A percentile compares a stretch with the other conserved stretches of the same genome.
phyloP scores from a whole-genome alignment of 83 land plant species.

The Picea abies region DNA sequence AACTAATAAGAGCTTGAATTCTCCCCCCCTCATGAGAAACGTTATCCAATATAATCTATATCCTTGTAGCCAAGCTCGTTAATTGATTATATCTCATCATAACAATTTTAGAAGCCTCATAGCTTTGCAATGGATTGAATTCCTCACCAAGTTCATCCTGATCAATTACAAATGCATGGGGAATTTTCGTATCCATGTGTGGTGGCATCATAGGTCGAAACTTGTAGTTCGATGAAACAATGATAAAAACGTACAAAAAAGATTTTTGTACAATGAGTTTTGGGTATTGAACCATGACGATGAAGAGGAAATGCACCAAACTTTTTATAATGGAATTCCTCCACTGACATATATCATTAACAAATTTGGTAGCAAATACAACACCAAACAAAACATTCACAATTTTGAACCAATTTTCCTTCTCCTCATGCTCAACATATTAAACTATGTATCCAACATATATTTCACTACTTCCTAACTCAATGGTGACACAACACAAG shows the following conservation, averaged over 20 bases:
- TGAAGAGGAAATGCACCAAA: slow-evolving; percentile 62
- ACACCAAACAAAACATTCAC: no score
- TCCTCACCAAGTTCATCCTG: slow-evolving; percentile 89
- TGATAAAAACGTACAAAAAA: slow-evolving; percentile 74
- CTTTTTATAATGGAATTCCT: slow-evolving; percentile 70
- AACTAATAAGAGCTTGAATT: no score
- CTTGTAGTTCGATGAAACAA: slow-evolving; percentile 67
- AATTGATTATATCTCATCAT: no score
- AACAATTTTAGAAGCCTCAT: no score
- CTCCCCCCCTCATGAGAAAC: no score
- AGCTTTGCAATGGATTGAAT: slow-evolving; percentile 37
- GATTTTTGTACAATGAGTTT: slow-evolving; percentile 72
- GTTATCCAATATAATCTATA: no score
- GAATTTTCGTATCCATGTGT: slow-evolving; percentile 71
- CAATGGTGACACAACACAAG: no score
- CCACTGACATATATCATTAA: slow-evolving; percentile 77
- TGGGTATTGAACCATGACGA: slow-evolving; percentile 71
- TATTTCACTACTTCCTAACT: no score
- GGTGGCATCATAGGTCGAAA: slow-evolving; percentile 47
- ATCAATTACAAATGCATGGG: slow-evolving; percentile 64
- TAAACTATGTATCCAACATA: no score
- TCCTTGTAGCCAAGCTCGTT: no score
- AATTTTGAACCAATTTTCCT: no score
- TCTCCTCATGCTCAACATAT: no score
- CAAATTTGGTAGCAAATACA: slow-evolving; percentile 45